Conservation (phyloP, 2,329 filamentous ascomycete genomes). For the Fusarium mangiferae region DNA sequence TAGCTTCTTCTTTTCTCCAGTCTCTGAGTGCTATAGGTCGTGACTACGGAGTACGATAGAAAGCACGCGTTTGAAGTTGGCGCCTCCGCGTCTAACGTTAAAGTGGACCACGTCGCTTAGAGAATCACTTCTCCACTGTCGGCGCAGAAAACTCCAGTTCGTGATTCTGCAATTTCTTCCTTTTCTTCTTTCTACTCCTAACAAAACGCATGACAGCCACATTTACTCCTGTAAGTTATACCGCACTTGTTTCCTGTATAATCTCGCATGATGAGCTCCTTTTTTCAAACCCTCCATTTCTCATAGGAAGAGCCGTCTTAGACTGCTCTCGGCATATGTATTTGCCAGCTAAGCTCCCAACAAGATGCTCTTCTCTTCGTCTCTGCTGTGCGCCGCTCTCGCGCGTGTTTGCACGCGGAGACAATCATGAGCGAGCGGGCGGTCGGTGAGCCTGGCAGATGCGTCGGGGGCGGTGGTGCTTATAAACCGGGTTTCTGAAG, state of each 20-base stretch:
- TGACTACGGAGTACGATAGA: neutral
- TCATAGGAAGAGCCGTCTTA: constrained; percentile 61
- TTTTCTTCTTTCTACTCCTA: constrained; percentile 22
- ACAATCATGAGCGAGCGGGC: constrained; percentile 33
- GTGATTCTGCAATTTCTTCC: constrained; percentile 36
- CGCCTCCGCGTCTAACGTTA: constrained; percentile 30
- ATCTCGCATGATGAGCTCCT: constrained; percentile 55
- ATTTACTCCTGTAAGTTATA: constrained; percentile 16
- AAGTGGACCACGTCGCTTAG: constrained; percentile 25
- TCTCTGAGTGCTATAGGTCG: neutral
- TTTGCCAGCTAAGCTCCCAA: constrained; percentile 36
- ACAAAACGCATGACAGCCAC: neutral
- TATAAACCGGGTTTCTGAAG: constrained; percentile 59
- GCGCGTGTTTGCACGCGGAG: constrained; percentile 51
- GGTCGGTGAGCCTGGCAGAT: constrained; percentile 43
- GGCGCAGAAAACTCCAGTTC: constrained; percentile 31
- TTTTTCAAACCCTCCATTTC: constrained; percentile 52
- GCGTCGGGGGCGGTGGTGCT: constrained; percentile 56
- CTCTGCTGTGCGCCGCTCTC: constrained; percentile 38
- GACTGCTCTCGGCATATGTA: constrained; percentile 49
- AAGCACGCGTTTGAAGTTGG: constrained; percentile 3
- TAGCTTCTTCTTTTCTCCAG: neutral
- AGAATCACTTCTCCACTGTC: constrained; percentile 11
- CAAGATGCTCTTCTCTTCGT: constrained; percentile 21
- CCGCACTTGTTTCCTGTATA: neutral